Evolutionary conservation across 1,284 basidiomycete genomes (phyloP).

Genomic region (Cryptococcus sp.): DNA sequence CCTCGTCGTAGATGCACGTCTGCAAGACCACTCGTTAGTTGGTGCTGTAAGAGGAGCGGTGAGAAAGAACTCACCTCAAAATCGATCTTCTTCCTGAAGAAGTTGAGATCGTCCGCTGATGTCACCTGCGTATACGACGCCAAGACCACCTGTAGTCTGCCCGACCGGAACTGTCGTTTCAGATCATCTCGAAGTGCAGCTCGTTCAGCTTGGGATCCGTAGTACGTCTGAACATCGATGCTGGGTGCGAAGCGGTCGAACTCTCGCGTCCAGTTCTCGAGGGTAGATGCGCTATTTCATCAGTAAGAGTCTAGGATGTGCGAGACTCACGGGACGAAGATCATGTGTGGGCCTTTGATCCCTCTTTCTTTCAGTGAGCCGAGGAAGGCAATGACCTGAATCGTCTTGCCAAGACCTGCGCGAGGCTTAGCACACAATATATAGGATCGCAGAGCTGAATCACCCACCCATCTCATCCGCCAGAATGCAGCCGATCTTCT

Average conservation of each 20-base stretch:
- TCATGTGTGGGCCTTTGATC: constrained; percentile 80
- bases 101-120: constrained; percentile 82
- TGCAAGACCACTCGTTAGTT: constrained; percentile 41
- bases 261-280: constrained; percentile 98
- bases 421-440: not conserved
- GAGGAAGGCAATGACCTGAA: constrained; percentile 96
- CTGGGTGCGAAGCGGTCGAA: constrained; percentile 84
- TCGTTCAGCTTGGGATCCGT: constrained; percentile 90
- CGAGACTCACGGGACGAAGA: constrained; percentile 83
- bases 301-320: constrained; percentile 1
- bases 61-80: constrained; percentile 69
- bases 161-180: constrained; percentile 60
- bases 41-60: not conserved
- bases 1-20: constrained; percentile 93
- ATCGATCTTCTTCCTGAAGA: constrained; percentile 79
- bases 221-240: constrained; percentile 88
- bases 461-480: constrained; percentile 94
- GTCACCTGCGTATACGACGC: constrained; percentile 96
- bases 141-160: constrained; percentile 87
- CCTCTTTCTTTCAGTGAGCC: constrained; percentile 81
- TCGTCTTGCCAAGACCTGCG: constrained; percentile 92
- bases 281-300: constrained; percentile 74
- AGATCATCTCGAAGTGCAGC: constrained; percentile 69
- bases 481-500: constrained; percentile 86
- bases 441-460: not conserved